Percentiles rank a stretch among this genome's conserved stretches.
phyloP scores from a whole-genome alignment of 768 basidiomycete genomes.

The Leccinum subtestaceum region DNA sequence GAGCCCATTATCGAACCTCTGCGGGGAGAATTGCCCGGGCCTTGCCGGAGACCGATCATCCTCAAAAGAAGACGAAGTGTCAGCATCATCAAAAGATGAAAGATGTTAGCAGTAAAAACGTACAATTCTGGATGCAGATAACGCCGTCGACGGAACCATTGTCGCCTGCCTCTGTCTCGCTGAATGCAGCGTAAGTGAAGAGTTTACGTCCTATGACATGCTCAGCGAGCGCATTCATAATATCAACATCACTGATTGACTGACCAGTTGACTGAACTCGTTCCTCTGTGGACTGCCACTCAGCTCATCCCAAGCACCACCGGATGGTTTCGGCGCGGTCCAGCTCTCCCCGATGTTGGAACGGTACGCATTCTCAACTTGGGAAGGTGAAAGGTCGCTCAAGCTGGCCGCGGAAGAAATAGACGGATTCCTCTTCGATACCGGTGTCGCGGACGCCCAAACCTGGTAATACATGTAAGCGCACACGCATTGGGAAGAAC shows the following conservation, averaged over 20 bases:
- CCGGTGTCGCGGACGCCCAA: conserved; percentile 51
- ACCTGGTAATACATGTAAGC: conserved; percentile 40
- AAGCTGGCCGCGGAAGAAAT: conserved; percentile 56
- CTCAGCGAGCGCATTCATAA: conserved; percentile 10
- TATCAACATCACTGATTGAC: conserved; percentile 17
- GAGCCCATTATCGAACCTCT: conserved; percentile 47
- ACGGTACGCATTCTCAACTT: conserved; percentile 47
- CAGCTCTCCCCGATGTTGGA: conserved; percentile 49
- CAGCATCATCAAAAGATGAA: conserved; percentile 19
- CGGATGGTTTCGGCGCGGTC: conserved; percentile 47
- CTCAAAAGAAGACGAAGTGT: conserved; percentile 29
- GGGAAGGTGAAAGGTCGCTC: conserved; percentile 45
- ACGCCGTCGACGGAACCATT: conserved; percentile 35
- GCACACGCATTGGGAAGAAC: conserved; percentile 4
- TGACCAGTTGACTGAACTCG: conserved; percentile 48
- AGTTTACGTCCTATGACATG: conserved; percentile 38
- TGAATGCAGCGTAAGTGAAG: conserved; percentile 44
- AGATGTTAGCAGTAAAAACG: conserved; percentile 9
- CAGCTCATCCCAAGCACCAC: conserved; percentile 61
- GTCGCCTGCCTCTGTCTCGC: conserved; percentile 46
- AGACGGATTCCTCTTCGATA: conserved; percentile 58
- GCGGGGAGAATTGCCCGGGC: conserved; percentile 51
- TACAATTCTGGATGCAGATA: conserved; percentile 43
- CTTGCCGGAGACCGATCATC: conserved; percentile 49
- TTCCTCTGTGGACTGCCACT: conserved; percentile 47